A percentile compares a stretch with the other conserved stretches of the same genome.
Conservation (phyloP, 2,329 filamentous ascomycete species). For the Pseudogymnoascus sp. region DNA sequence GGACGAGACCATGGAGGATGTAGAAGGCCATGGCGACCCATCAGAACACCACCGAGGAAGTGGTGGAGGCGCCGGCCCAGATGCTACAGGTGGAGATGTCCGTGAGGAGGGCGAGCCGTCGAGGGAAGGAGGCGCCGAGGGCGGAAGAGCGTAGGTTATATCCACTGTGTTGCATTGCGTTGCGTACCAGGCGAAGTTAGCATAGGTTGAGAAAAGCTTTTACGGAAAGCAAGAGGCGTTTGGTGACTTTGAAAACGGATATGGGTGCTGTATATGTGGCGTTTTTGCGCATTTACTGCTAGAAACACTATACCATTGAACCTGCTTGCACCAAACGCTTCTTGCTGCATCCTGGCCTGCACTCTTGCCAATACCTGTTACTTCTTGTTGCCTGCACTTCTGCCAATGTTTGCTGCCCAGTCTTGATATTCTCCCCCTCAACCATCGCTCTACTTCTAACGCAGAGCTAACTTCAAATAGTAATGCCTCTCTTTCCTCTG, state of each 20-base stretch:
- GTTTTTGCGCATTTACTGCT: conserved; percentile 28
- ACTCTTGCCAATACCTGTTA: background rate
- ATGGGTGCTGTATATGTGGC: conserved; percentile 11
- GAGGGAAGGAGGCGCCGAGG: conserved; percentile 89
- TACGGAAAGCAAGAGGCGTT: conserved; percentile 12
- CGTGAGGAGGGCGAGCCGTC: conserved; percentile 83
- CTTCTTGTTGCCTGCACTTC: background rate
- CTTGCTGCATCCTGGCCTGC: background rate
- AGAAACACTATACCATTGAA: conserved; percentile 22
- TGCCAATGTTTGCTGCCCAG: background rate
- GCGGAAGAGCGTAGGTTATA: conserved; percentile 96
- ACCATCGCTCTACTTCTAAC: conserved; percentile 10
- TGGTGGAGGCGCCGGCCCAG: conserved; percentile 76
- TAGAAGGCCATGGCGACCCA: conserved; percentile 57
- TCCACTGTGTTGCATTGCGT: conserved; percentile 5
- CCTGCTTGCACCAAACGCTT: conserved; percentile 1
- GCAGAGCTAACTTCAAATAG: conserved; percentile 10
- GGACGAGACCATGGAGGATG: conserved; percentile 74
- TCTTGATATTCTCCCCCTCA: background rate
- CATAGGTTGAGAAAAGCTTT: conserved; percentile 3
- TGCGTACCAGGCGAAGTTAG: conserved; percentile 7
- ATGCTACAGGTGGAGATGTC: conserved; percentile 84
- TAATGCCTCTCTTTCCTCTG: conserved; percentile 45
- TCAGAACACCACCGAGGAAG: conserved; percentile 53
- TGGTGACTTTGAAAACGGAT: conserved; percentile 8